A percentile compares a stretch with the other conserved stretches of the same genome.
Evolutionary conservation across 305 asterid genomes (phyloP).

Genomic region (Solanum chacoense): DNA sequence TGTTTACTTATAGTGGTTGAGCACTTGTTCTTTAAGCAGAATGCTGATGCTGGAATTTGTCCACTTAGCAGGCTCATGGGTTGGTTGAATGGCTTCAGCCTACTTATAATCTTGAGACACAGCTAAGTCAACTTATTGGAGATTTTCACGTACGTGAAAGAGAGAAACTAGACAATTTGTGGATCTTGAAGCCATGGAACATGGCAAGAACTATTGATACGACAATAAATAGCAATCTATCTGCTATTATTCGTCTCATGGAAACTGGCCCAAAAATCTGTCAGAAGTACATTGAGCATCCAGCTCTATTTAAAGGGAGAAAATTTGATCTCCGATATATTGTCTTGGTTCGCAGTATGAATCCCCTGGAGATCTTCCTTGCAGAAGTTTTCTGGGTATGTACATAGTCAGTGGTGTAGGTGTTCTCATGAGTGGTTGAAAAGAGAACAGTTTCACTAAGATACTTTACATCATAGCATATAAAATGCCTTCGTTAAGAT

Average conservation of each 20-base stretch:
- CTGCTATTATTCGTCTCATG: conserved; percentile 91
- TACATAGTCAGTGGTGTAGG: not conserved
- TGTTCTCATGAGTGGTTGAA: not conserved
- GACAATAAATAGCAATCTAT: conserved; percentile 61
- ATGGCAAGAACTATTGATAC: conserved; percentile 99
- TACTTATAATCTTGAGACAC: conserved; percentile 94
- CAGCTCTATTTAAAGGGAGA: conserved; percentile 77
- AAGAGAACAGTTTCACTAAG: not conserved
- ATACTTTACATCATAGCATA: not conserved
- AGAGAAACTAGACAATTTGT: conserved; percentile 57
- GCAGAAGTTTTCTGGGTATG: conserved; percentile 89
- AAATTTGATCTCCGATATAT: conserved; percentile 92
- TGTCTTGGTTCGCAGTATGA: conserved; percentile 69
- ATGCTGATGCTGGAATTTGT: conserved; percentile 12
- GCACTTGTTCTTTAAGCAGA: not conserved
- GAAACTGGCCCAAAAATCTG: conserved; percentile 96
- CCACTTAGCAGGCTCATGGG: conserved; percentile 64
- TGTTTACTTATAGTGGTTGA: not conserved
- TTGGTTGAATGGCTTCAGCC: conserved; percentile 89
- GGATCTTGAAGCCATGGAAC: conserved; percentile 99
- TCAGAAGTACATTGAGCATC: conserved; percentile 96
- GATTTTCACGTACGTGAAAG: conserved; percentile 56
- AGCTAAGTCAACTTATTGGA: conserved; percentile 75
- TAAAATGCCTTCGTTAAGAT: not conserved
- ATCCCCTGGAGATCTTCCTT: conserved; percentile 78